These are phyloP conservation scores for Chaetomiaceae sp. DNA, from an alignment of 2,329 filamentous ascomycete genomes.

Conservation along the genomic window DNA sequence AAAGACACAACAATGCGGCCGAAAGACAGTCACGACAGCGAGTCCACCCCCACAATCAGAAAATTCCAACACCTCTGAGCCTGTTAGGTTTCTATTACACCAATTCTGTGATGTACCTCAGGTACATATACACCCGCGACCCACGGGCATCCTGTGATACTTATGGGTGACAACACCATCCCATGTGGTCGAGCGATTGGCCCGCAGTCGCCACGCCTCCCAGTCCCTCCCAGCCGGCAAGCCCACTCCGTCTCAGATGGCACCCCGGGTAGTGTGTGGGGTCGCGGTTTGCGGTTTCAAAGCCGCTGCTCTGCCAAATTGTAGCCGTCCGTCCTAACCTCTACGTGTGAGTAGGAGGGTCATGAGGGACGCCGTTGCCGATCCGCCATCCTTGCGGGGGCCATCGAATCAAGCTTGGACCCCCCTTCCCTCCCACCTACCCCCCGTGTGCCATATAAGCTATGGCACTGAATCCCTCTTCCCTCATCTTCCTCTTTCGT, in stretches of 20 bases:
- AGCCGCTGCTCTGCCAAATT: conserved; percentile 5
- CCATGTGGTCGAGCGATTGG: conserved; percentile 44
- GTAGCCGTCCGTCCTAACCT: too few species aligned
- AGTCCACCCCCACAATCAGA: too few species aligned
- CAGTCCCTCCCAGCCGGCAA: too few species aligned
- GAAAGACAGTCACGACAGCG: too few species aligned
- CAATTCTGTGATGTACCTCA: too few species aligned
- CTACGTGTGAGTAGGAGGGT: not conserved
- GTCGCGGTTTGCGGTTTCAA: conserved; percentile 1
- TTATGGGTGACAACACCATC: not conserved
- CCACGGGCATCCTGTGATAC: conserved; percentile 4
- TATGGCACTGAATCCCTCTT: not conserved
- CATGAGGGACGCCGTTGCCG: not conserved
- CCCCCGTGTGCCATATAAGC: not conserved
- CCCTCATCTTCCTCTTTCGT: not conserved
- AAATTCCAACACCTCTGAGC: too few species aligned
- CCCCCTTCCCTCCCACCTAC: not conserved
- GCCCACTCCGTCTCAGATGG: conserved; percentile 3
- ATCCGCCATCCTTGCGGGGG: conserved; percentile 1
- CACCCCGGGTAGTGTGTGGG: conserved; percentile 6
- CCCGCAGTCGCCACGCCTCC: conserved; percentile 26
- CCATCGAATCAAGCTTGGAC: not conserved
- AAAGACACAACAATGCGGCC: too few species aligned
- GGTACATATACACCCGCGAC: too few species aligned
- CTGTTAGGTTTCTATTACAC: too few species aligned